These are phyloP conservation scores for Lunularia cruciata DNA, from an alignment of 225 moss, liverwort and hornwort genomes.

Conservation along the genomic window DNA sequence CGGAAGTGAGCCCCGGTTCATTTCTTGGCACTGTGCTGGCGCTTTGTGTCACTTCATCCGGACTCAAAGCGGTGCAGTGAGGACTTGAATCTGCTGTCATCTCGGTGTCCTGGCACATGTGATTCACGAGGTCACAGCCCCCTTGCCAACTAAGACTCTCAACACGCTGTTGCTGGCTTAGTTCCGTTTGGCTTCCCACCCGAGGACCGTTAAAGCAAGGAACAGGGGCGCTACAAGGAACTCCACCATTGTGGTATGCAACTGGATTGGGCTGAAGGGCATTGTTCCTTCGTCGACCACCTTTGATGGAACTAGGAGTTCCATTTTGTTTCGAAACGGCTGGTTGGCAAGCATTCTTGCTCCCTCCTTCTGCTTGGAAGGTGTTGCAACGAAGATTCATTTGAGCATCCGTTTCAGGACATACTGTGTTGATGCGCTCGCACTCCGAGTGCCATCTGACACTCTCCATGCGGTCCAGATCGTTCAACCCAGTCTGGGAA, in stretches of 20 bases:
- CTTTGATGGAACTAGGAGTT: conserved; percentile 17
- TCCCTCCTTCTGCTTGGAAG: neutral
- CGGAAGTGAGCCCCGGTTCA: neutral
- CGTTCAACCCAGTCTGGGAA: conserved; percentile 6
- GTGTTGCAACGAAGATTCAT: conserved; percentile 4
- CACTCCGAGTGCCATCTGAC: conserved; percentile 45
- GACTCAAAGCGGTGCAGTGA: conserved; percentile 14
- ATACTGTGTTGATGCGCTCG: conserved; percentile 27
- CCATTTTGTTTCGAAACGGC: conserved; percentile 14
- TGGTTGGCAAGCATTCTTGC: neutral
- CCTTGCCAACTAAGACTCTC: conserved; percentile 26
- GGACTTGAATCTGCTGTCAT: conserved; percentile 22
- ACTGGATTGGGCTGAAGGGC: neutral
- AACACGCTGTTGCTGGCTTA: conserved; percentile 12
- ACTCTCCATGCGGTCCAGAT: conserved; percentile 19
- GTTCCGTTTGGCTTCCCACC: neutral
- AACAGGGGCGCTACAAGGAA: conserved; percentile 30
- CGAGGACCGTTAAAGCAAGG: conserved; percentile 31
- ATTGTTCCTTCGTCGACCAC: conserved; percentile 6
- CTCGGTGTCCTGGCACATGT: conserved; percentile 18
- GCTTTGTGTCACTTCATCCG: conserved; percentile 21
- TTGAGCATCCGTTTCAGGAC: conserved; percentile 22
- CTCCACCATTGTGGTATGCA: conserved; percentile 22
- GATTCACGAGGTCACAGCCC: conserved; percentile 23
- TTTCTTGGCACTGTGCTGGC: conserved; percentile 12